Evolutionary conservation across 352 stramenopile species (phyloP).

Genomic region (Aphanomyces astaci): DNA sequence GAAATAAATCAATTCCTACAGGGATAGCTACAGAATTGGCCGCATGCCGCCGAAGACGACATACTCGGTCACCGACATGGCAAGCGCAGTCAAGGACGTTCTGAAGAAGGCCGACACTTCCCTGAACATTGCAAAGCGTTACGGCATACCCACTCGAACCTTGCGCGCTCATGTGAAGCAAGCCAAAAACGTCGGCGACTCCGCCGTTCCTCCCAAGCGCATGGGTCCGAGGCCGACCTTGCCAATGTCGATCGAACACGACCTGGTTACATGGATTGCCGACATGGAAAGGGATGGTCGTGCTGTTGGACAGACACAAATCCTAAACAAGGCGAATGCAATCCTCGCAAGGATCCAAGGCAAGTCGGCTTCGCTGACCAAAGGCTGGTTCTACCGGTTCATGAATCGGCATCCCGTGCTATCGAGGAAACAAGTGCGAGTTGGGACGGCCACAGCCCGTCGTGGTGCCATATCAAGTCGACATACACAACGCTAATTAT

Average conservation of each 20-base stretch:
- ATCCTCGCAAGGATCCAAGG: not conserved
- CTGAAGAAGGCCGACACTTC: not conserved
- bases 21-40: too few species aligned
- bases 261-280: not conserved
- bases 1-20: too few species aligned
- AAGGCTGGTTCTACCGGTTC: not conserved
- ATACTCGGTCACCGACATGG: not conserved
- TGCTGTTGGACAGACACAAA: not conserved
- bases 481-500: too few species aligned
- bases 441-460: too few species aligned
- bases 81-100: not conserved
- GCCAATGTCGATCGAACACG: not conserved
- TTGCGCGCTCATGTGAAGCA: not conserved
- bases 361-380: not conserved
- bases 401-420: not conserved
- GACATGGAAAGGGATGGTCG: not conserved
- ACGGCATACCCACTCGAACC: not conserved
- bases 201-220: not conserved
- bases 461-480: too few species aligned
- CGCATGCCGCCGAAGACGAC: conserved; percentile 1
- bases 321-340: not conserved
- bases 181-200: not conserved
- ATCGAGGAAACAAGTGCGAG: not conserved
- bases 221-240: not conserved
- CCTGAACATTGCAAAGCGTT: not conserved